phyloP scores from a whole-genome alignment of 164 flowering plant species.

The Stephania cephalantha region DNA sequence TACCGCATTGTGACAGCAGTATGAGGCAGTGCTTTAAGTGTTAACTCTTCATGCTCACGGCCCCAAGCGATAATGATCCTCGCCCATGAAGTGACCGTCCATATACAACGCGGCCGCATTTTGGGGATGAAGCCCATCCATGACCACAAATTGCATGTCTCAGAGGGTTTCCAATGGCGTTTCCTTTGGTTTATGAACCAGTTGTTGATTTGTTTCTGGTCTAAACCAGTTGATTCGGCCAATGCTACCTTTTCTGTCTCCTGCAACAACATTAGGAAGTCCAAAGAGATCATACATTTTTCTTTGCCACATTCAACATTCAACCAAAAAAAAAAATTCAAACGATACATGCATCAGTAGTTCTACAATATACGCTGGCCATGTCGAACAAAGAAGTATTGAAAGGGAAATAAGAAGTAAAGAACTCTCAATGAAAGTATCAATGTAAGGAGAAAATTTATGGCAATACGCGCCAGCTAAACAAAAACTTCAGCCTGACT shows the following conservation, averaged over 20 bases:
- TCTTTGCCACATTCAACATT: no score
- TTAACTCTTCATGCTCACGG: constrained; percentile 25
- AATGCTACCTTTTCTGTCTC: constrained; percentile 91
- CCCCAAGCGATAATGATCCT: constrained; percentile 62
- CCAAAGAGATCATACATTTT: no score
- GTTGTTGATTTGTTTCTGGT: constrained; percentile 92
- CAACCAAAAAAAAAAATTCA: no score
- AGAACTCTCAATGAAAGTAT: no score
- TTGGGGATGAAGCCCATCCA: constrained; percentile 88
- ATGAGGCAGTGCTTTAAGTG: neutral
- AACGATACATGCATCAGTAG: no score
- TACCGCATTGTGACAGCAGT: neutral
- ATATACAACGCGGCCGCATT: constrained; percentile 60
- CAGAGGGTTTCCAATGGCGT: constrained; percentile 98
- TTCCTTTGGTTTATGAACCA: constrained; percentile 98
- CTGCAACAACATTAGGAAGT: constrained; percentile 20
- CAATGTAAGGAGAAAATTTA: no score
- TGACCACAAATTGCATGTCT: constrained; percentile 96
- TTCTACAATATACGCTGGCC: no score
- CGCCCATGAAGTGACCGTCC: constrained; percentile 80
- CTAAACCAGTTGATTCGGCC: constrained; percentile 95
- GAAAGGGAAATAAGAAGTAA: no score
- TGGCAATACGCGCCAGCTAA: no score
- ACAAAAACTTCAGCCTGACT: no score
- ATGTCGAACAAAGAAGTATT: no score